Evolutionary conservation across 2,329 filamentous ascomycete species (phyloP).

Genomic region (Sporothrix mexicana): DNA sequence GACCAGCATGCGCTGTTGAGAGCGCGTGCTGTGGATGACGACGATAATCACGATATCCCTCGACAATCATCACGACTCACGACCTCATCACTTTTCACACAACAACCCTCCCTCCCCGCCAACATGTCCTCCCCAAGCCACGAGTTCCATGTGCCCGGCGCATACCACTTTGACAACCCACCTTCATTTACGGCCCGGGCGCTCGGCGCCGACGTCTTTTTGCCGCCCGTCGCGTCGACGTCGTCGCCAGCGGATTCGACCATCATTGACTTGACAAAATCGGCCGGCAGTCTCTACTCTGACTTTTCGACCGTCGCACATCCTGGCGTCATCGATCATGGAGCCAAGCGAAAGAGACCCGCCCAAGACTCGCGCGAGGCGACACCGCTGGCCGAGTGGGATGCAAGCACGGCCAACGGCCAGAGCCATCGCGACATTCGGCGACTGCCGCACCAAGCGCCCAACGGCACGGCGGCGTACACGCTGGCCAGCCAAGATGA

Average conservation of each 20-base stretch:
- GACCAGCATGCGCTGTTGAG: conserved; percentile 17
- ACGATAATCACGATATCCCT: neutral
- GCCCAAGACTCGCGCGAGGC: conserved; percentile 44
- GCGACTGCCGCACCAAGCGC: neutral
- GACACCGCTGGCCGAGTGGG: conserved; percentile 46
- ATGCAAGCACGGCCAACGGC: conserved; percentile 26
- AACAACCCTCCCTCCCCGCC: neutral
- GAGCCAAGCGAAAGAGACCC: conserved; percentile 54
- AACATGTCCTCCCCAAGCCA: conserved; percentile 37
- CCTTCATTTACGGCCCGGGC: conserved; percentile 35
- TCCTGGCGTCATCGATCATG: conserved; percentile 1
- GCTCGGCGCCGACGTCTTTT: conserved; percentile 45
- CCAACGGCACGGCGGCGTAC: conserved; percentile 47
- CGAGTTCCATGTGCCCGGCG: conserved; percentile 45
- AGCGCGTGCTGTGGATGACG: conserved; percentile 6
- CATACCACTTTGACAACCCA: conserved; percentile 42
- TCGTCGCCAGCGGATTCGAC: conserved; percentile 38
- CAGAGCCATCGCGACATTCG: neutral
- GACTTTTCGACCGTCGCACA: conserved; percentile 43
- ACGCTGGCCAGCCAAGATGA: conserved; percentile 61
- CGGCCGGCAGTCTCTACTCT: conserved; percentile 49
- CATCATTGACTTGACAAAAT: conserved; percentile 44
- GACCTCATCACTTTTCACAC: neutral
- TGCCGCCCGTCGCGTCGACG: conserved; percentile 40
- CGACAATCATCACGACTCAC: neutral